A percentile compares a stretch with the other conserved stretches of the same genome.
These are phyloP conservation scores for Sporothrix pallida DNA, from an alignment of 2,329 filamentous ascomycete genomes.

Conservation along the genomic window DNA sequence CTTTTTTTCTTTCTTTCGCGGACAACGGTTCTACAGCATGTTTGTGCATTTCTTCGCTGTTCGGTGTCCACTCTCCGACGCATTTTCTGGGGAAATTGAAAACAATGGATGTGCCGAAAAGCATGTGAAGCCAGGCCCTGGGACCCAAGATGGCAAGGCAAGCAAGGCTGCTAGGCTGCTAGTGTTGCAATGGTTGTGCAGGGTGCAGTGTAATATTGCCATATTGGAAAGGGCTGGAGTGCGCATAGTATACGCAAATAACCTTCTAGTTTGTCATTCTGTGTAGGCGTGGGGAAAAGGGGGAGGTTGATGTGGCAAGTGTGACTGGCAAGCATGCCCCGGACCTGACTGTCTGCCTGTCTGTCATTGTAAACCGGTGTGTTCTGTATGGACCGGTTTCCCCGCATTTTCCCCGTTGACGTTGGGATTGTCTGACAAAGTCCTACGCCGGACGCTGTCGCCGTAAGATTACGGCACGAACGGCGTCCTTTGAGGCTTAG, in stretches of 20 bases:
- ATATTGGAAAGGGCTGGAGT: background rate
- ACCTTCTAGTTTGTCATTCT: background rate
- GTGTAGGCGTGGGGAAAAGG: background rate
- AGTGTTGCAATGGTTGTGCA: background rate
- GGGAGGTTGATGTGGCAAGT: background rate
- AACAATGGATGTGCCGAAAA: background rate
- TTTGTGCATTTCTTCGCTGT: background rate
- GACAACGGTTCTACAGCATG: background rate
- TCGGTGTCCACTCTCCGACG: slow-evolving; percentile 11
- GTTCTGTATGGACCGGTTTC: background rate
- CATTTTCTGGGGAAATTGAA: background rate
- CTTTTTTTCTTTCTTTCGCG: background rate
- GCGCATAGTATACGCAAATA: background rate
- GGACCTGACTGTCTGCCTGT: background rate
- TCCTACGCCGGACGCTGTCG: background rate
- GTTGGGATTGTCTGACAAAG: background rate
- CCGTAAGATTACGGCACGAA: background rate
- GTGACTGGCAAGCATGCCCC: background rate
- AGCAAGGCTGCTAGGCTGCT: background rate
- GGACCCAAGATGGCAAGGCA: background rate
- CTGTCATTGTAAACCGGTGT: background rate
- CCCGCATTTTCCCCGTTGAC: background rate
- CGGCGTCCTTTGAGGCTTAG: background rate
- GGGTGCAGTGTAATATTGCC: background rate
- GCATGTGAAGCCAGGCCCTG: slow-evolving; percentile 1